Percentiles rank a stretch among this genome's conserved stretches.
Conservation (phyloP, 495 filamentous ascomycete species). For the Physcia stellaris region DNA sequence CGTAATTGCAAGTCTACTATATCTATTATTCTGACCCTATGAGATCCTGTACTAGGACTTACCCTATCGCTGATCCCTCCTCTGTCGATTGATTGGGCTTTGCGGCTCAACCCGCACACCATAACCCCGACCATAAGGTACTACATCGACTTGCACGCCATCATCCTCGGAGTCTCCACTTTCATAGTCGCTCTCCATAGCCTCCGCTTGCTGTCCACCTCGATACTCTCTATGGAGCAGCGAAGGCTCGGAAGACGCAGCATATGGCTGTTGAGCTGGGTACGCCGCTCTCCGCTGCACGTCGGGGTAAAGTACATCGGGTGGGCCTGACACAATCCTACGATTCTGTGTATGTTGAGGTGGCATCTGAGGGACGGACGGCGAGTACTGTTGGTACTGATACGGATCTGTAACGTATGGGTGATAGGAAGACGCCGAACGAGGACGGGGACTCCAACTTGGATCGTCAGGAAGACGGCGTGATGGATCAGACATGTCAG, state of each 20-base stretch:
- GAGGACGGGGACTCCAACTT: constrained; percentile 30
- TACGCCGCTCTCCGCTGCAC: constrained; percentile 3
- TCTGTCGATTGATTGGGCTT: too few relatives aligned
- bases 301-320: constrained; percentile 12
- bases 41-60: too few relatives aligned
- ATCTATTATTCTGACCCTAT: too few relatives aligned
- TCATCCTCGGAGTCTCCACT: constrained; percentile 20
- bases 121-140: constrained; percentile 9
- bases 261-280: background rate
- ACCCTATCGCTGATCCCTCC: too few relatives aligned
- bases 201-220: constrained; percentile 15
- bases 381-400: constrained; percentile 20
- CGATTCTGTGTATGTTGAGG: constrained; percentile 14
- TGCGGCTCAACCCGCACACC: constrained; percentile 3
- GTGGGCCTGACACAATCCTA: constrained; percentile 17
- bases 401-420: constrained; percentile 20
- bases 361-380: constrained; percentile 18
- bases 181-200: constrained; percentile 13
- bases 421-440: constrained; percentile 22
- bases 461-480: constrained; percentile 33
- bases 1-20: too few relatives aligned
- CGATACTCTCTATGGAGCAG: constrained; percentile 14
- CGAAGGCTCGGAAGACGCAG: constrained; percentile 17
- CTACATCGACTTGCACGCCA: constrained; percentile 22
- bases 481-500: too few relatives aligned